Evolutionary conservation across 176 grass and related monocot species (phyloP).

Genomic region (Oryza brachyantha): DNA sequence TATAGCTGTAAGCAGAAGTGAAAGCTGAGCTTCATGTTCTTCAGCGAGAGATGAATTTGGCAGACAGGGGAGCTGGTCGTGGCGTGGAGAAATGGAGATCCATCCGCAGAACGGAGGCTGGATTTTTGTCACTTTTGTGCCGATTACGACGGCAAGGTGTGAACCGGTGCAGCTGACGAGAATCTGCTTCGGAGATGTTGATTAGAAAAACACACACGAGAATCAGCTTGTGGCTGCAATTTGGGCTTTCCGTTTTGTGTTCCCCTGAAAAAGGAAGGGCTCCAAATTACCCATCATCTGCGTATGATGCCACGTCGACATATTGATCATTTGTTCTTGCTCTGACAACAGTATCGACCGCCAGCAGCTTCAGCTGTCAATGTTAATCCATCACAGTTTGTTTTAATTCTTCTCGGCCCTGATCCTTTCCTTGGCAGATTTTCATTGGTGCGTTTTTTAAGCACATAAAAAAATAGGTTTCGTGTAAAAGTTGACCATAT

Average conservation of each 20-base stretch:
- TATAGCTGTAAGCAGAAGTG: no score
- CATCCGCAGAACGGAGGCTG: neutral
- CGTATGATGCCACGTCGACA: neutral
- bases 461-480: no score
- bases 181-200: slow-evolving; percentile 11
- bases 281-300: neutral
- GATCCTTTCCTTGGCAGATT: no score
- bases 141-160: slow-evolving; percentile 27
- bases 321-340: neutral
- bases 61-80: neutral
- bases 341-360: neutral
- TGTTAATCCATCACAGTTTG: neutral
- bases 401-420: no score
- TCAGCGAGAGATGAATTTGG: no score
- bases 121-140: neutral
- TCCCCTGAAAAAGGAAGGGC: neutral
- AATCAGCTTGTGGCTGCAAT: neutral
- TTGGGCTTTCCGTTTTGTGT: neutral
- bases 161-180: slow-evolving; percentile 3
- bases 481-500: no score
- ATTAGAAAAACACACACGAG: neutral
- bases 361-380: neutral
- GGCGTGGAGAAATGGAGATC: slow-evolving; percentile 1
- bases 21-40: no score
- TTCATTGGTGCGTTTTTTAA: no score